Conservation (phyloP, 1,284 basidiomycete species). For the Somion occarium region DNA sequence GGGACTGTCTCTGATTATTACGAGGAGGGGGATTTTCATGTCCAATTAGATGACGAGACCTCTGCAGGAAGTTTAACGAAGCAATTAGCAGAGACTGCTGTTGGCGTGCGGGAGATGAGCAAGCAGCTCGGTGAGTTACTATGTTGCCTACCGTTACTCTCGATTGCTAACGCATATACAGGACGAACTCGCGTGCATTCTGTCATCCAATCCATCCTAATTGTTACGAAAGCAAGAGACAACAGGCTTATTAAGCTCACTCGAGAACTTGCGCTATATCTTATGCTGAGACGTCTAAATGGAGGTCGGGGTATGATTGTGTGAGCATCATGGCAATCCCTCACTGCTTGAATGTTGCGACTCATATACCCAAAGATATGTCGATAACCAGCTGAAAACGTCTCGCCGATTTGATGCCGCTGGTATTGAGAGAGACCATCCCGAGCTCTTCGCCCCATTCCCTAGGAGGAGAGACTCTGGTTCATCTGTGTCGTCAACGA, state of each 20-base stretch:
- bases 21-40: constrained; percentile 12
- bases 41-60: constrained; percentile 56
- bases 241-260: constrained; percentile 95
- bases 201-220: constrained; percentile 89
- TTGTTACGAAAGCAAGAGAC: constrained; percentile 98
- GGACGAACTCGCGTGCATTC: constrained; percentile 90
- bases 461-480: constrained; percentile 71
- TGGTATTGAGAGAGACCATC: constrained; percentile 83
- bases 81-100: constrained; percentile 95
- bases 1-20: constrained; percentile 16
- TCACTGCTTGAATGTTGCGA: neutral
- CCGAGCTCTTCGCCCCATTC: constrained; percentile 82
- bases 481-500: constrained; percentile 56
- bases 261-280: constrained; percentile 89
- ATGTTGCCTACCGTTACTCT: constrained; percentile 24
- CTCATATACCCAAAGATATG: constrained; percentile 58
- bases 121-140: constrained; percentile 94
- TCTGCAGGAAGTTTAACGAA: constrained; percentile 77
- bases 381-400: constrained; percentile 88
- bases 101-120: constrained; percentile 97
- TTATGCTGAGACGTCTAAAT: constrained; percentile 77
- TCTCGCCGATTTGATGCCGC: constrained; percentile 95
- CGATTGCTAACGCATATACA: constrained; percentile 27
- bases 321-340: constrained; percentile 43
- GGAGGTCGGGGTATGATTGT: constrained; percentile 73